Base-by-base conservation (phyloP, 2,329 filamentous ascomycete species). In the Diplodia intermedia region DNA sequence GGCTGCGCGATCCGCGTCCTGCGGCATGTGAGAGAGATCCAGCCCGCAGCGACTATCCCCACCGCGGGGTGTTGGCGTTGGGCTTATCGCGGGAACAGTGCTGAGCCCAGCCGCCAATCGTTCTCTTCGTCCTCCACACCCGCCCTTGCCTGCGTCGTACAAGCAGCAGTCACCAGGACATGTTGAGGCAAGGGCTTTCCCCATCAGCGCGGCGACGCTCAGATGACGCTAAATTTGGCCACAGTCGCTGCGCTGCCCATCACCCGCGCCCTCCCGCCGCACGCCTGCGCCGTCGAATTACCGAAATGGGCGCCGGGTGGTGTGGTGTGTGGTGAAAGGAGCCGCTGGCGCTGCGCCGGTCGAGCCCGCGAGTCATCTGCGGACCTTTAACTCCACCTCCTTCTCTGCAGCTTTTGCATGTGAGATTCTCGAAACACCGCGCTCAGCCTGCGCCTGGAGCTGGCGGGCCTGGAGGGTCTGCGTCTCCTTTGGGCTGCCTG, bases 11-110 rank as follows among this genome's bases (percentile, higher is more conserved):
- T 49, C 26, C 40, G 15, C 12, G 57, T 29, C 36, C 12, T 15
- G 14, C 38, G 29, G 60, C 60, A 63, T 63, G 60, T 63, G 60
- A 63, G 60, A 47, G 43, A 52, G 60, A 63, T 63, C 47, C 43
- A 63, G 60, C 60, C 60, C 57, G n/a, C 31, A 60, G 20, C 31
- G 31, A 31, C 43, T 47, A n/a, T 43, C 40, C 26, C 57, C 57
- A n/a, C 57, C 40, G 57, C 26, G 38, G 57, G 40, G 7, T 55
- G 53, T 26, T 55, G 47, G 47, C 23, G 47, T 47, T 53, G 54
- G 54, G 57, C 57, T 61, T 61, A 49, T 49, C 57, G 40, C 57
- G 38, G 55, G 23, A 47, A 26, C 36, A 60, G 36, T 43, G 55
- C 55, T 60, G 54, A 5, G 31, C 33, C 33, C 33, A 20, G 15